Percentiles rank a stretch among this genome's conserved stretches.
phyloP scores from a whole-genome alignment of 2,329 filamentous ascomycete species.

The Fusarium napiforme region DNA sequence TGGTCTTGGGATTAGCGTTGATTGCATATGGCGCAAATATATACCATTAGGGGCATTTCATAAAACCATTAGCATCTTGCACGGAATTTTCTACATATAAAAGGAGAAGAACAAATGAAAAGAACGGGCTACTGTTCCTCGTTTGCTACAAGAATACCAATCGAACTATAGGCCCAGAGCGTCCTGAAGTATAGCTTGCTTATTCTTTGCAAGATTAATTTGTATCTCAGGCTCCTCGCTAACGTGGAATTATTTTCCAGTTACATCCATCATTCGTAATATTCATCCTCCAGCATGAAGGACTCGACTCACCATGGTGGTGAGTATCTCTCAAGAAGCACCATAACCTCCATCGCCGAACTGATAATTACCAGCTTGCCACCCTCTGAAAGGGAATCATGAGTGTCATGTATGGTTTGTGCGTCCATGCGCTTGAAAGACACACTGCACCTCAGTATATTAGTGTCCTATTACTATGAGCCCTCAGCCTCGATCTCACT shows the following conservation, averaged over 20 bases:
- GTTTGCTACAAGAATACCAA: neutral
- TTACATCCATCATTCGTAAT: conserved; percentile 1
- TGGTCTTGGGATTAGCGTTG: conserved; percentile 19
- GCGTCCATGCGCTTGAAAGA: conserved; percentile 1
- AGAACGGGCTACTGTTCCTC: neutral
- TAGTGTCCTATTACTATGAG: conserved; percentile 36
- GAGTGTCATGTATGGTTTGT: conserved; percentile 51
- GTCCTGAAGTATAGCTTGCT: neutral
- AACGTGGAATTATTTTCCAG: neutral
- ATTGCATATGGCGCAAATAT: conserved; percentile 21
- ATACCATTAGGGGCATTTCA: conserved; percentile 7
- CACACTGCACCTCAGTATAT: neutral
- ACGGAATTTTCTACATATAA: neutral
- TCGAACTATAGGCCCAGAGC: neutral
- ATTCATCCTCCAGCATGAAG: conserved; percentile 43
- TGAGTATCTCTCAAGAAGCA: conserved; percentile 49
- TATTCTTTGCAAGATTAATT: neutral
- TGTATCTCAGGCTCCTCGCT: neutral
- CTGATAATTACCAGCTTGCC: conserved; percentile 47
- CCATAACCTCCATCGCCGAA: conserved; percentile 49
- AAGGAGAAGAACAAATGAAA: neutral
- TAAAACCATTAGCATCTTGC: neutral
- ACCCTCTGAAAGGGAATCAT: conserved; percentile 49
- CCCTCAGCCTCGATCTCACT: conserved; percentile 44
- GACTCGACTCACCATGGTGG: conserved; percentile 40